Evolutionary conservation across 2,329 filamentous ascomycete species (phyloP).

Genomic region (Phaeoacremonium minimum): DNA sequence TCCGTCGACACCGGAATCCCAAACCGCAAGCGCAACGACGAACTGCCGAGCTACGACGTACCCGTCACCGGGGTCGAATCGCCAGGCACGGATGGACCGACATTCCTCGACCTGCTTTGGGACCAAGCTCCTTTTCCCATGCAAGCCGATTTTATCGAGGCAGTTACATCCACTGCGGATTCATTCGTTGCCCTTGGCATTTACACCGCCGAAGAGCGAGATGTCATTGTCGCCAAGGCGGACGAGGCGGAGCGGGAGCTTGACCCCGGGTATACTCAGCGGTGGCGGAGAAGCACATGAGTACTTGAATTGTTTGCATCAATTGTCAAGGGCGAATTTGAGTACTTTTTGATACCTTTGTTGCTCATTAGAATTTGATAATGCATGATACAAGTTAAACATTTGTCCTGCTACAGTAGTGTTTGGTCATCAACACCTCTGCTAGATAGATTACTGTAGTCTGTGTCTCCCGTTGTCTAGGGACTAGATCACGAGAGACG

Average conservation of each 20-base stretch:
- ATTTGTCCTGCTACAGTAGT: too few species aligned
- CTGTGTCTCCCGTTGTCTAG: too few species aligned
- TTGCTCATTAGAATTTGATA: too few species aligned
- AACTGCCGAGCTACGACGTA: conserved; percentile 21
- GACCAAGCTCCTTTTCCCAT: conserved; percentile 25
- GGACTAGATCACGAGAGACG: too few species aligned
- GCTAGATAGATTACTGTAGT: too few species aligned
- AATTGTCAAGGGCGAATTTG: too few species aligned
- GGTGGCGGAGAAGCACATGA: too few species aligned
- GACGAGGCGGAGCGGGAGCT: conserved; percentile 19
- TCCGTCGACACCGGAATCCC: conserved; percentile 16
- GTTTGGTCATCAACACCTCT: too few species aligned
- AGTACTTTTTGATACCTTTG: too few species aligned
- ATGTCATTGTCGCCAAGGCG: conserved; percentile 17
- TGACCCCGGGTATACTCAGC: too few species aligned
- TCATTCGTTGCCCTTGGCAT: conserved; percentile 17
- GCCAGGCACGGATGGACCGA: conserved; percentile 23
- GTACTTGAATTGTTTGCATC: too few species aligned
- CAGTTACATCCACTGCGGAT: conserved; percentile 13
- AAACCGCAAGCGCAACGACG: conserved; percentile 23
- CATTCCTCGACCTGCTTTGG: conserved; percentile 24
- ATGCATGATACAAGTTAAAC: too few species aligned
- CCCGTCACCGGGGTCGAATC: conserved; percentile 20
- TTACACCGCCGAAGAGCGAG: conserved; percentile 16
- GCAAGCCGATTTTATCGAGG: conserved; percentile 17